phyloP scores from a whole-genome alignment of 2,329 filamentous ascomycete species.

The Diaporthe citrichinensis region DNA sequence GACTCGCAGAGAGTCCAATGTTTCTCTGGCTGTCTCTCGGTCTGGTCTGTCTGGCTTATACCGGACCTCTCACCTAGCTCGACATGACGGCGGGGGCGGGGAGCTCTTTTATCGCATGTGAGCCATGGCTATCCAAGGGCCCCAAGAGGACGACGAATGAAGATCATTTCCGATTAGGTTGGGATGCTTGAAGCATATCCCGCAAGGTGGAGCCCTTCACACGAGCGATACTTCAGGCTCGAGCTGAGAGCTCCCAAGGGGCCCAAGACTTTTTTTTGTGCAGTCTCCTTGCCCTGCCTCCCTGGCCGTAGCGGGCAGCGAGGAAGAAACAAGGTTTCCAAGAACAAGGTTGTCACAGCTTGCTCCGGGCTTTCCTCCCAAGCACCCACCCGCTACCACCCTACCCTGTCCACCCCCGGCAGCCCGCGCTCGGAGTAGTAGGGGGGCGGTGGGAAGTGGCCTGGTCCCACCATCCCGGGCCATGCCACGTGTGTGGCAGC shows the following conservation, averaged over 20 bases:
- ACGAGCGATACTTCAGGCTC: constrained; percentile 27
- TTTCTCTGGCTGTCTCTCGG: not conserved
- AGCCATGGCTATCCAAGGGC: constrained; percentile 22
- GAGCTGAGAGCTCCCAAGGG: constrained; percentile 33
- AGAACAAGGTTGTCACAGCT: constrained; percentile 33
- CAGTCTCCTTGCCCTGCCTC: constrained; percentile 24
- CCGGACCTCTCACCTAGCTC: not conserved
- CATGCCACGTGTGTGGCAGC: constrained; percentile 34
- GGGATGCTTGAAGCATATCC: constrained; percentile 33
- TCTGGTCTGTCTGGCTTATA: constrained; percentile 12
- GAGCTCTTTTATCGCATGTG: constrained; percentile 32
- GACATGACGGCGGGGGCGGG: not conserved
- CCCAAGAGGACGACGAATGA: constrained; percentile 28
- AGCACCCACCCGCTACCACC: constrained; percentile 14
- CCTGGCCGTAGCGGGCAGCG: constrained; percentile 26
- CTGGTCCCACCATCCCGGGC: constrained; percentile 32
- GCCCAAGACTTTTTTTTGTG: constrained; percentile 28
- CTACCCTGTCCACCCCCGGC: constrained; percentile 19
- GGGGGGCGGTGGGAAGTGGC: constrained; percentile 14
- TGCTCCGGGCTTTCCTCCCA: constrained; percentile 22
- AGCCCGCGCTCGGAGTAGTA: constrained; percentile 13
- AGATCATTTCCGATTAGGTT: constrained; percentile 34
- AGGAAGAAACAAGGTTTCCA: constrained; percentile 33
- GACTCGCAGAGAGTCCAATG: constrained; percentile 22
- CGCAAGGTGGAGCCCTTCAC: constrained; percentile 30